Conservation (phyloP, 2,329 filamentous ascomycete species). For the Hypoxylon sp. region DNA sequence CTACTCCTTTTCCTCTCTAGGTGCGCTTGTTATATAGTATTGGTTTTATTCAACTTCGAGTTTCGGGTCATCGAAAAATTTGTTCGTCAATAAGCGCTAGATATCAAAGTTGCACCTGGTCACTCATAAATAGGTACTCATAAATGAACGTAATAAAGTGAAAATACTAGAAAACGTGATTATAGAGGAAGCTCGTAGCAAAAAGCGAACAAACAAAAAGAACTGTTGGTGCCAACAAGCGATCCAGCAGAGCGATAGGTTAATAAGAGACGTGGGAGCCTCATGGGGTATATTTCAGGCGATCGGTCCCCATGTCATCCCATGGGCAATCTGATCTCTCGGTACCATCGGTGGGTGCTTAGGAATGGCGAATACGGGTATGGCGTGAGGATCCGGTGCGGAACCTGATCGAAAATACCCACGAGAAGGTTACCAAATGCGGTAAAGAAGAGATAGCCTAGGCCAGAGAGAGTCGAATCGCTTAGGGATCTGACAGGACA, state of each 20-base stretch:
- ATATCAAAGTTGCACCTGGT: background rate
- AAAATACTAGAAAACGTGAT: background rate
- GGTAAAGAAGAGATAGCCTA: constrained; percentile 37
- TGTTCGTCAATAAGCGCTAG: constrained; percentile 1
- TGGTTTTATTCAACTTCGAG: background rate
- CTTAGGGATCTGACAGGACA: constrained; percentile 28
- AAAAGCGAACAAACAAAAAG: constrained; percentile 8
- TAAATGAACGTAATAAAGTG: constrained; percentile 11
- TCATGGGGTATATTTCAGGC: constrained; percentile 23
- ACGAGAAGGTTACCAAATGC: constrained; percentile 46
- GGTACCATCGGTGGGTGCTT: constrained; percentile 24
- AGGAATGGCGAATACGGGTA: constrained; percentile 36
- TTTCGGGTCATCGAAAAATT: background rate
- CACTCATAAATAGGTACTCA: background rate
- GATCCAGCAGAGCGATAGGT: constrained; percentile 22
- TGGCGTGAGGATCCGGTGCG: constrained; percentile 27
- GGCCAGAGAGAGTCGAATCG: background rate
- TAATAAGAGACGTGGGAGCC: constrained; percentile 25
- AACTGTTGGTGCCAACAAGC: constrained; percentile 7
- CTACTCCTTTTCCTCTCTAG: background rate
- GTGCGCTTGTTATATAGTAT: background rate
- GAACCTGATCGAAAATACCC: constrained; percentile 25
- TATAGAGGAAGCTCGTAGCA: background rate
- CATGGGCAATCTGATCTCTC: constrained; percentile 27
- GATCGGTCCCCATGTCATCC: constrained; percentile 4